Evolutionary conservation across 441 rosid species (phyloP), one percentile per base, ranked within the genome.

Genomic region (Croton setiger): DNA sequence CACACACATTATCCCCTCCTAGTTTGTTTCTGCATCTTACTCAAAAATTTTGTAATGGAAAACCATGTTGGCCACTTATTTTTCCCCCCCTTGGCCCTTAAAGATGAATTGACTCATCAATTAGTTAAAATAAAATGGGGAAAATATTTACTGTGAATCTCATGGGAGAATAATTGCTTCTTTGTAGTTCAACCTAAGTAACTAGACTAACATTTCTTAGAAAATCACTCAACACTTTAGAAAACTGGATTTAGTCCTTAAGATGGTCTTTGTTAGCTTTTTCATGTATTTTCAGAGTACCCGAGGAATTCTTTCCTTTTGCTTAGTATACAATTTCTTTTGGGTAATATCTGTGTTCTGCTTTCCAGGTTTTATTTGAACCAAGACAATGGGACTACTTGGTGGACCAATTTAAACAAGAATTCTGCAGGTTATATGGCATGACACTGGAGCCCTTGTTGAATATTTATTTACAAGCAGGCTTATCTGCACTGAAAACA

Each of bases 401-500:
- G 80, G 97, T 88, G 75, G 85, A 87, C 49, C 93, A 86, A 73
- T 94, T 94, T 77, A 90, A 86, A 79, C 90, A 86, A 78, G 98
- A 94, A 78, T 90, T 94, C 84, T 91, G 87, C 85, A 85, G 78
- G 82, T 75, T 94, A 69, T 90, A 92, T 79, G 98, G 98, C 85
- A 94, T 94, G 97, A 86, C 98, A 21, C 71, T 83, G 66, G 97
- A 92, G 83, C 96, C 98, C 41, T 75, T 94, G 79, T 76, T 94
- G 77, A 91, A 85, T 80, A 94, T 94, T 56, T 94, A 84, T 75
- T 79, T 92, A 64, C 97, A 94, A 82, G 97, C 97, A 69, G 98
- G 98, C 80, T 81, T 94, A 80, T 94, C 94, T 69, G 94, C 98
- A 4, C 74, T 94, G 77, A 94, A 94, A 81, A 88, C 98, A 71